Conservation (phyloP, 1,284 basidiomycete genomes). For the Boletus sp. region DNA sequence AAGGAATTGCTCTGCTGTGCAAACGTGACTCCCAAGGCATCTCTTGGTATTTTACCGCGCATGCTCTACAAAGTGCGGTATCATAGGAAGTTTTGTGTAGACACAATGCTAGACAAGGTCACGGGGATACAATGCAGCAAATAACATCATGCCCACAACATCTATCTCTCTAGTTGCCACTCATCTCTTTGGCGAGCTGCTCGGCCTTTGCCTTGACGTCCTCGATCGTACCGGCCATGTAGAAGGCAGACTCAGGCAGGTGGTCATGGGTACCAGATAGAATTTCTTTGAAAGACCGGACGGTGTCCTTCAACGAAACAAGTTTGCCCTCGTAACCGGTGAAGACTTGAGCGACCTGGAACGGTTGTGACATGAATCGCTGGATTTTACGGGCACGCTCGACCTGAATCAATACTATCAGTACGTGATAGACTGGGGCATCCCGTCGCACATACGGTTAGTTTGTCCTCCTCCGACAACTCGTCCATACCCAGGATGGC, state of each 20-base stretch:
- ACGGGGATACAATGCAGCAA: constrained; percentile 1
- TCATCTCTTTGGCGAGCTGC: constrained; percentile 91
- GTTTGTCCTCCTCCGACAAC: constrained; percentile 98
- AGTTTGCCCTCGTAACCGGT: constrained; percentile 98
- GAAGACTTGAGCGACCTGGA: constrained; percentile 99
- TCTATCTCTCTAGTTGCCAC: constrained; percentile 43
- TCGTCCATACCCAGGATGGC: constrained; percentile 99
- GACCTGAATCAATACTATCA: constrained; percentile 44
- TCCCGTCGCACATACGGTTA: constrained; percentile 68
- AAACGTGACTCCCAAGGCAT: background rate
- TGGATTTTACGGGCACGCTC: constrained; percentile 89
- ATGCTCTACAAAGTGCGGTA: background rate
- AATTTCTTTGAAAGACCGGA: constrained; percentile 95
- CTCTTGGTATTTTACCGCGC: background rate
- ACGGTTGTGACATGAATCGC: constrained; percentile 99
- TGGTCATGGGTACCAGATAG: constrained; percentile 84
- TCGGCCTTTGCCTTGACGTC: constrained; percentile 96
- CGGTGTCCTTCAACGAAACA: constrained; percentile 88
- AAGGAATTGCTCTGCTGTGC: too few relatives aligned
- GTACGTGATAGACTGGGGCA: background rate
- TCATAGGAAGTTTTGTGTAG: constrained; percentile 9
- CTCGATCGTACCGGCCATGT: constrained; percentile 91
- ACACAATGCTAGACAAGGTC: constrained; percentile 9
- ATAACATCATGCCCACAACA: constrained; percentile 9
- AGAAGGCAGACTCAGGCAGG: constrained; percentile 92